phyloP scores from a whole-genome alignment of 179 eudicot genomes.

The Corrigiola litoralis region DNA sequence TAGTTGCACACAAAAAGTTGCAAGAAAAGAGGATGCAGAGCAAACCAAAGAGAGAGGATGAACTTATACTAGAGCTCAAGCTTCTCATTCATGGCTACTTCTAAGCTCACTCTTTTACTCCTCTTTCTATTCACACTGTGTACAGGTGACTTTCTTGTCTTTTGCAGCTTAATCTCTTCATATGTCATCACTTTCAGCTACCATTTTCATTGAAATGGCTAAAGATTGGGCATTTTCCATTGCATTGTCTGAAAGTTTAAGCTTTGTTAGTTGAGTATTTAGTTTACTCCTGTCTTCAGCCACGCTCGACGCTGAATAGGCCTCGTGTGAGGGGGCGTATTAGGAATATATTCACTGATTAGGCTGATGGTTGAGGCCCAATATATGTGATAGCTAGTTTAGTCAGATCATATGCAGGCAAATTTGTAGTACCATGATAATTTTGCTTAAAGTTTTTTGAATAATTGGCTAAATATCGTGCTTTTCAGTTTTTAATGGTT shows the following conservation, averaged over 20 bases:
- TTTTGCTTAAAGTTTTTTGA: no score
- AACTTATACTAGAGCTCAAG: conserved; percentile 33
- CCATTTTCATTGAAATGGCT: conserved; percentile 16
- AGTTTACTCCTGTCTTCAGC: no score
- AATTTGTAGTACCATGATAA: no score
- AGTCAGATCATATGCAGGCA: no score
- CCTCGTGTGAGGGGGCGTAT: no score
- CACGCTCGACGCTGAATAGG: no score
- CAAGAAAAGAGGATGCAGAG: not conserved
- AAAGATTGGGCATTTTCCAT: no score
- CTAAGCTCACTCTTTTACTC: conserved; percentile 26
- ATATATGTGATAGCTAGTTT: not conserved
- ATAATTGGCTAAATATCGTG: no score
- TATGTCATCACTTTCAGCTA: conserved; percentile 12
- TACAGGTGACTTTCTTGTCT: conserved; percentile 34
- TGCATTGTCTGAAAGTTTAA: not conserved
- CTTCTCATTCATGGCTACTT: conserved; percentile 56
- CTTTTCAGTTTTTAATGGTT: no score
- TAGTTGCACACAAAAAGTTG: conserved; percentile 14
- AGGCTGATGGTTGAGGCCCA: no score
- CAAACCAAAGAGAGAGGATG: conserved; percentile 31
- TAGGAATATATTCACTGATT: no score
- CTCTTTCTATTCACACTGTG: conserved; percentile 21
- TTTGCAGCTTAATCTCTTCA: conserved; percentile 20
- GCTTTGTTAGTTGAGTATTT: not conserved